Conservation (phyloP, 345 rosid species). For the Aquilaria sinensis region DNA sequence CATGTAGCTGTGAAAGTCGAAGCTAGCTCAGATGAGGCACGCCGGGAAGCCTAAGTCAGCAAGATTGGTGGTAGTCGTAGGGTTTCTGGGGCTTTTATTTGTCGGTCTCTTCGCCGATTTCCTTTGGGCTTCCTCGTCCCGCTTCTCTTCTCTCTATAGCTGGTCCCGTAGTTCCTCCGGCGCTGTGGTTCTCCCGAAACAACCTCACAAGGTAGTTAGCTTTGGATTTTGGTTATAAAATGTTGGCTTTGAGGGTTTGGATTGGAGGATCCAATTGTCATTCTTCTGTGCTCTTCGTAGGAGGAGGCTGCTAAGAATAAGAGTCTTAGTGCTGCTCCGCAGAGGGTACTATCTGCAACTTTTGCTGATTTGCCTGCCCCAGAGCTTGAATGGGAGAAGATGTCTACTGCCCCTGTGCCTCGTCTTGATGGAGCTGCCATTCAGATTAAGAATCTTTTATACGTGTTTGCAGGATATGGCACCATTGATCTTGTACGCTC, state of each 20-base stretch:
- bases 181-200: slow-evolving; percentile 16
- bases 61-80: slow-evolving; percentile 33
- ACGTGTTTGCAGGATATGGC: slow-evolving; percentile 93
- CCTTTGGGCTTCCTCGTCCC: slow-evolving; percentile 82
- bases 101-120: slow-evolving; percentile 61
- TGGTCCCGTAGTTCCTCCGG: slow-evolving; percentile 19
- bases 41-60: slow-evolving; percentile 45
- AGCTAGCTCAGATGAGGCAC: slow-evolving; percentile 25
- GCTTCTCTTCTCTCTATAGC: slow-evolving; percentile 31
- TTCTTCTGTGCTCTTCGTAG: slow-evolving; percentile 17
- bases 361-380: slow-evolving; percentile 91
- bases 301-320: slow-evolving; percentile 26
- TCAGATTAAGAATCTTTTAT: slow-evolving; percentile 72
- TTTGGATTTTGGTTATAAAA: too few relatives aligned
- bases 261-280: too few relatives aligned
- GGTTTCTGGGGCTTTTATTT: slow-evolving; percentile 26
- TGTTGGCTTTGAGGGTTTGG: too few relatives aligned
- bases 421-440: slow-evolving; percentile 91
- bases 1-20: too few relatives aligned
- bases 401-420: slow-evolving; percentile 88
- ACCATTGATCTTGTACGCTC: slow-evolving; percentile 65
- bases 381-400: slow-evolving; percentile 75
- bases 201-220: background rate
- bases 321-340: slow-evolving; percentile 24
- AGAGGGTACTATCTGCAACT: slow-evolving; percentile 73